A percentile compares a stretch with the other conserved stretches of the same genome.
Conservation (phyloP, 2,329 filamentous ascomycete species). For the Diaporthe humulicola region DNA sequence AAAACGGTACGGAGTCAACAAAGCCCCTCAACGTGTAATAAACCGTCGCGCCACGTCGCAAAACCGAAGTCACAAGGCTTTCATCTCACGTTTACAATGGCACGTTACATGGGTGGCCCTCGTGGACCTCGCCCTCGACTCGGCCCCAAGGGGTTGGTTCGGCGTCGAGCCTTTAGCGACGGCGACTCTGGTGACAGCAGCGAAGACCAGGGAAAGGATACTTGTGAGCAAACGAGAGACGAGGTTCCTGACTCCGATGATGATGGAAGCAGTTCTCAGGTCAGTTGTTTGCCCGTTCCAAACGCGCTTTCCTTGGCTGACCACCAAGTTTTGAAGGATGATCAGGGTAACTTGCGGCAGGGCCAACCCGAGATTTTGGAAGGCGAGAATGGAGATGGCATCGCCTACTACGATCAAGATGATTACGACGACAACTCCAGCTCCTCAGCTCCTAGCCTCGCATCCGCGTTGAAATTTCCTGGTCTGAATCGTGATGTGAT, state of each 20-base stretch:
- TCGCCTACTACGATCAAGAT: neutral
- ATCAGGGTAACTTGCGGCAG: neutral
- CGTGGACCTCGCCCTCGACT: neutral
- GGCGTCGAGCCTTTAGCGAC: neutral
- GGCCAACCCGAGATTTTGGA: neutral
- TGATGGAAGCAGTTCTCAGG: neutral
- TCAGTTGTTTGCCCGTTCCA: neutral
- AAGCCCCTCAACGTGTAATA: neutral
- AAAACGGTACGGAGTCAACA: neutral
- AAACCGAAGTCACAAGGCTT: neutral
- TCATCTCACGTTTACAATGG: neutral
- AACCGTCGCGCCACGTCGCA: neutral
- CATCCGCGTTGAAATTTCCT: neutral
- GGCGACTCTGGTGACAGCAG: too few relatives aligned
- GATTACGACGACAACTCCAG: neutral
- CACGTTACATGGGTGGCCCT: slow-evolving; percentile 31
- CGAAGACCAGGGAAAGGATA: neutral
- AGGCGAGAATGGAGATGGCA: neutral
- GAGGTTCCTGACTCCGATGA: neutral
- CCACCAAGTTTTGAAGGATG: neutral
- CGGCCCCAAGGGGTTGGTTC: neutral
- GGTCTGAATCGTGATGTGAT: too few relatives aligned
- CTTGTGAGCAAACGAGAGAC: neutral
- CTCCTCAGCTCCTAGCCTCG: too few relatives aligned
- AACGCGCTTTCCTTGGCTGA: neutral